Evolutionary conservation across 208 protist genomes (phyloP).

Genomic region (Acanthamoeba royreba): DNA sequence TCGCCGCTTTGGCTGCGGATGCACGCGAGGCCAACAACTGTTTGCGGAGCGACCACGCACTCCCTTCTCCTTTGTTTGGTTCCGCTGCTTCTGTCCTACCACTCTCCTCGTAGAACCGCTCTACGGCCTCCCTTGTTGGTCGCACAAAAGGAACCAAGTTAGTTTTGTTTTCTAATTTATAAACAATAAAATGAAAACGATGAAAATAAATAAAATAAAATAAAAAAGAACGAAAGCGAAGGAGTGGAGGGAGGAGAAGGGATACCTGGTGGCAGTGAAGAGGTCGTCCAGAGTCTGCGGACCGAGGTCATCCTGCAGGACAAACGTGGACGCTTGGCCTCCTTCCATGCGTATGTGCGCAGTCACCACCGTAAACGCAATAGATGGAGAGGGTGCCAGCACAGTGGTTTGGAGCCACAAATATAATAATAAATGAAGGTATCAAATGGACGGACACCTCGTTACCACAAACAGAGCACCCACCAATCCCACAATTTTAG

Average conservation of each 20-base stretch:
- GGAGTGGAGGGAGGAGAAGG: too few species aligned
- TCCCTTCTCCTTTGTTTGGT: neutral
- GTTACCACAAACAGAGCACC: too few species aligned
- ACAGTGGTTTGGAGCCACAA: too few species aligned
- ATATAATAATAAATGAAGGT: too few species aligned
- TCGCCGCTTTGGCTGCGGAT: neutral
- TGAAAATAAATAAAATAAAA: too few species aligned
- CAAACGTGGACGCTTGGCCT: neutral
- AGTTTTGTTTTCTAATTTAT: neutral
- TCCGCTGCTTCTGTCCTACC: neutral
- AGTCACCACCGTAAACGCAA: too few species aligned
- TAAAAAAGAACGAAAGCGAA: neutral
- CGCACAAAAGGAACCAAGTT: neutral
- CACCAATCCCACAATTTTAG: too few species aligned
- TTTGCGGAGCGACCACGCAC: neutral
- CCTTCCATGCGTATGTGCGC: too few species aligned
- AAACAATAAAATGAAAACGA: too few species aligned
- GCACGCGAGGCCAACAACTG: neutral
- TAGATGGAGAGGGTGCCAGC: too few species aligned
- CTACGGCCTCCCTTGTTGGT: neutral
- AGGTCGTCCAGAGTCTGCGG: neutral
- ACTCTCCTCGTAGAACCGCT: neutral
- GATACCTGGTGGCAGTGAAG: neutral
- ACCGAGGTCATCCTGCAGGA: neutral
- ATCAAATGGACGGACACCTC: too few species aligned